These are phyloP conservation scores for Trebouxia sp. DNA, from an alignment of 139 green algal genomes.

Conservation along the genomic window DNA sequence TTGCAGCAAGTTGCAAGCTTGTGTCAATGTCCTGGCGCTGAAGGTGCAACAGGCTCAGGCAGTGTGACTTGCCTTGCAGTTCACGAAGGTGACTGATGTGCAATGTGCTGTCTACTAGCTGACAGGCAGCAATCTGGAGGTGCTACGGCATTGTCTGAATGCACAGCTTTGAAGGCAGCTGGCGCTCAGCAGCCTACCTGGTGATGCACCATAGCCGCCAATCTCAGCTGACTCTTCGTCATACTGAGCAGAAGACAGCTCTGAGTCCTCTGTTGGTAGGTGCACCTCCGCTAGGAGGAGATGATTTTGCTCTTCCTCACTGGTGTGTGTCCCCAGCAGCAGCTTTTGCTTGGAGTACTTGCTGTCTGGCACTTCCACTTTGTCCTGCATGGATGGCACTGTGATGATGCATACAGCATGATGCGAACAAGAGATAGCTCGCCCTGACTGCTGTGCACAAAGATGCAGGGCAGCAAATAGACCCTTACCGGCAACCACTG, in stretches of 20 bases:
- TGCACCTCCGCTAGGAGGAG: conserved; percentile 95
- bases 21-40: too few species aligned
- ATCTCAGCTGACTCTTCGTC: conserved; percentile 89
- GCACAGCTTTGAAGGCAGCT: neutral
- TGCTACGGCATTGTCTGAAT: neutral
- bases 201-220: conserved; percentile 79
- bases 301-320: conserved; percentile 98
- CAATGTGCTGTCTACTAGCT: neutral
- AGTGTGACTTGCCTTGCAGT: too few species aligned
- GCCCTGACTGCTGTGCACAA: neutral
- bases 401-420: neutral
- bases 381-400: conserved; percentile 5
- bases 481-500: conserved; percentile 95
- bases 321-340: conserved; percentile 97
- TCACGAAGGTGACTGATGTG: too few species aligned
- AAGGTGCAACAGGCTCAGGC: too few species aligned
- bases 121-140: too few species aligned
- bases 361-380: neutral
- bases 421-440: neutral
- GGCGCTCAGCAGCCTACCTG: conserved; percentile 64
- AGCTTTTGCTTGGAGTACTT: conserved; percentile 90
- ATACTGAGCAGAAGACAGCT: conserved; percentile 75
- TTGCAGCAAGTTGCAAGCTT: conserved; percentile 14
- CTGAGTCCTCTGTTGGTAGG: conserved; percentile 91
- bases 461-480: neutral